Conservation (phyloP, 805 yeast genomes). For the Nakazawaea wyomingensis region DNA sequence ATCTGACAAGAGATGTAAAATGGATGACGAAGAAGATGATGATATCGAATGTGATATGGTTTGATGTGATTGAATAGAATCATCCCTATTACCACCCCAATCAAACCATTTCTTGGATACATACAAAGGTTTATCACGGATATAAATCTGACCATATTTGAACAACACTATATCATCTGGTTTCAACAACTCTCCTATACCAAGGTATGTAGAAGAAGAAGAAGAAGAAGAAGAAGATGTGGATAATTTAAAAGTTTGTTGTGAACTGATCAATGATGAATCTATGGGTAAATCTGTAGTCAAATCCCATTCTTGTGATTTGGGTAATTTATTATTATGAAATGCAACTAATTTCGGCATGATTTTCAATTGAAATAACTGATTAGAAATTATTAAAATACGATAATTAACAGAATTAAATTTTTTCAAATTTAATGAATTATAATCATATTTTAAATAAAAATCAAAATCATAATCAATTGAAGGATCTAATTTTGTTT, state of each 20-base stretch:
- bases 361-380: neutral
- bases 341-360: neutral
- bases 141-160: neutral
- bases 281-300: neutral
- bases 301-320: neutral
- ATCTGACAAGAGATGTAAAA: neutral
- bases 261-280: neutral
- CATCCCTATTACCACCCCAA: too few relatives aligned
- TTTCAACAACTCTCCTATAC: neutral
- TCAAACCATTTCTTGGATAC: too few relatives aligned
- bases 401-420: neutral
- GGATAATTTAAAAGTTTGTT: neutral
- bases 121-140: neutral
- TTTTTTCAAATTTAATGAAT: slow-evolving; percentile 3
- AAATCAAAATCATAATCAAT: neutral
- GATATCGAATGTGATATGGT: neutral
- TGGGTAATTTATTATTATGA: neutral
- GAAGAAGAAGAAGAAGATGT: too few relatives aligned
- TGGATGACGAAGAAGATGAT: neutral
- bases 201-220: too few relatives aligned
- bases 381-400: neutral
- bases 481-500: neutral
- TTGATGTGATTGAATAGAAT: neutral
- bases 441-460: neutral
- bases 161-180: neutral